These are phyloP conservation scores for Laguncularia racemosa DNA, from an alignment of 345 rosid genomes.

Conservation along the genomic window DNA sequence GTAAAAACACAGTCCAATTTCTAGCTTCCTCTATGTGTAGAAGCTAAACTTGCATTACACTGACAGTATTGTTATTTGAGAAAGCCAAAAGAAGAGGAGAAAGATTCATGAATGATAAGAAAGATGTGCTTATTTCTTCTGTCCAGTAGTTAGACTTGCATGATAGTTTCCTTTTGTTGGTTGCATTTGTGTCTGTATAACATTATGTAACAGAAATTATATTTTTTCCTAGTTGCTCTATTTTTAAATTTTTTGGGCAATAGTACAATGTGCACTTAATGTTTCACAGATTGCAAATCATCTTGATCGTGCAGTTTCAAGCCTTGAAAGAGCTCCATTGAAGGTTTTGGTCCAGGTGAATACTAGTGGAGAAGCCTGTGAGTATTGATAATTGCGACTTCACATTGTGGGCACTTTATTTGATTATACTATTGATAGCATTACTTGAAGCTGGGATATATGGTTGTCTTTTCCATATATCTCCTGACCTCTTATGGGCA, in stretches of 20 bases:
- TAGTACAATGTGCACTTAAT: neutral
- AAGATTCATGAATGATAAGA: neutral
- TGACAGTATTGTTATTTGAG: neutral
- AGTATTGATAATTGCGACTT: slow-evolving; percentile 15
- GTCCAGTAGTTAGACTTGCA: neutral
- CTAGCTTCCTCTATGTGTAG: neutral
- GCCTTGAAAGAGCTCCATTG: slow-evolving; percentile 71
- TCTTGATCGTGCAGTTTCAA: slow-evolving; percentile 66
- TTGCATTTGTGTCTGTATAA: too few species aligned
- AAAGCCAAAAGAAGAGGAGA: neutral
- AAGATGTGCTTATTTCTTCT: too few species aligned
- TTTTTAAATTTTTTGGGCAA: too few species aligned
- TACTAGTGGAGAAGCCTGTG: slow-evolving; percentile 91
- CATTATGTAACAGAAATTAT: too few species aligned
- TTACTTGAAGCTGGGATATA: neutral
- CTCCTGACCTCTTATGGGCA: neutral
- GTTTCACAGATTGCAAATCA: slow-evolving; percentile 58
- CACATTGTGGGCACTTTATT: neutral
- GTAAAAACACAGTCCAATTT: slow-evolving; percentile 23
- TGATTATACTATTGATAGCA: neutral
- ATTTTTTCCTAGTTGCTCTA: too few species aligned
- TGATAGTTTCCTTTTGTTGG: neutral
- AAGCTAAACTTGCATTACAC: neutral
- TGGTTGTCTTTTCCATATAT: too few species aligned
- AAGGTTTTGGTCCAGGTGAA: slow-evolving; percentile 90